A percentile compares a stretch with the other conserved stretches of the same genome.
These are phyloP conservation scores for Clausena lansium DNA, from an alignment of 345 rosid genomes.

Conservation along the genomic window DNA sequence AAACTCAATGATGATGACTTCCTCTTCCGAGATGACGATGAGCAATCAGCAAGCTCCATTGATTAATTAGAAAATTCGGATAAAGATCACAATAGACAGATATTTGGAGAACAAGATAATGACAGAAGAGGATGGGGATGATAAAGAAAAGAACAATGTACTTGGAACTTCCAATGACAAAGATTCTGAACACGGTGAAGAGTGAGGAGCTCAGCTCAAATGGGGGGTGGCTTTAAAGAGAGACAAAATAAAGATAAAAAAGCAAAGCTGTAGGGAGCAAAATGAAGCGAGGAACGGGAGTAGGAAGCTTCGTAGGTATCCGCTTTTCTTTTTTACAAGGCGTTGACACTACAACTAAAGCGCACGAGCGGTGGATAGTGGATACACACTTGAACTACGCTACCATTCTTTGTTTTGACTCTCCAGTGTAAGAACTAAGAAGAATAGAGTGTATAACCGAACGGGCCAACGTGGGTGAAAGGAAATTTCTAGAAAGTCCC, in stretches of 20 bases:
- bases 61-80: not conserved
- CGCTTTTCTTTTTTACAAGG: constrained; percentile 31
- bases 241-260: constrained; percentile 18
- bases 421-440: not conserved
- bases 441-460: not conserved
- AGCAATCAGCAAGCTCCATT: constrained; percentile 30
- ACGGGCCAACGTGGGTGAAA: no score
- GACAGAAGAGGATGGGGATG: not conserved
- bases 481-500: no score
- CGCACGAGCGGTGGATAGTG: constrained; percentile 2
- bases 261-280: constrained; percentile 16
- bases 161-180: constrained; percentile 10
- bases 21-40: constrained; percentile 44
- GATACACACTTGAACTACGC: not conserved
- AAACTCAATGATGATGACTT: constrained; percentile 35
- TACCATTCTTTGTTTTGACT: constrained; percentile 11
- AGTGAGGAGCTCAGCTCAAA: not conserved
- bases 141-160: constrained; percentile 11
- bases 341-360: constrained; percentile 54
- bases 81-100: not conserved
- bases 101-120: not conserved
- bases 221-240: constrained; percentile 28
- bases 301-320: constrained; percentile 59
- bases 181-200: not conserved
- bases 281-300: constrained; percentile 38